Base-by-base conservation (phyloP, 2,329 filamentous ascomycete species). In the Penicillium digitatum region DNA sequence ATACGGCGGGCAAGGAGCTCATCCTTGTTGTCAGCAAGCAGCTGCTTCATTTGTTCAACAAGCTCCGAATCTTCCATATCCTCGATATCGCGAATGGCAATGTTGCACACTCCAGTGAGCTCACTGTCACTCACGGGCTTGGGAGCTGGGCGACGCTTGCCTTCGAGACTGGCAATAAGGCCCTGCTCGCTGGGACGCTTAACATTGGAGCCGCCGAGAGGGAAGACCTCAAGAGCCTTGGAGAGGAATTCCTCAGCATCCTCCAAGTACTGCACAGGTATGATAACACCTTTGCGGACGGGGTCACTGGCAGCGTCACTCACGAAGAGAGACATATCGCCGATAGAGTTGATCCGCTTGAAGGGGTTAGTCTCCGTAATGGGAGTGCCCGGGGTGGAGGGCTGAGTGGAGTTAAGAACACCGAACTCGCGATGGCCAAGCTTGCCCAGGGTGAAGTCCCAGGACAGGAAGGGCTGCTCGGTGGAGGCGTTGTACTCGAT, bases 381-480 rank as follows among this genome's bases (percentile, higher is more conserved):
- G 14, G 89, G 89, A 1, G 89, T 93, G 43, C 85, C 85, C n/a
- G 91, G 90, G 5, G 89, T 88, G 10, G 91, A 95, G 31, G 93
- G 89, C 60, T 88, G 87, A 16, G 87, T 87, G 2, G 90, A 91
- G 69, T 66, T 62, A 14, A 92, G 74, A 10, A 90, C 87, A 32
- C 92, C 92, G 63, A 93, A 95, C 72, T 97, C 94, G 14, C 89
- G 86, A 72, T 95, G 87, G 32, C 91, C 93, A 64, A 96, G 87
- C 81, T 96, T 97, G 71, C 92, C 87, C 56, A 99, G 86, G 54
- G 90, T 82, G 73, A 99, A 99, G 76, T 97, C 93, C 94, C 94
- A 99, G 11, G 91, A 90, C 38, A 97, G 79, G 59, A 88, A 81
- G 69, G 89, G 96, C 10, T 87, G 85, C 55, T 78, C 76, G 16